These are phyloP conservation scores for Malus sieversii DNA, from an alignment of 306 rosid species.

Conservation along the genomic window DNA sequence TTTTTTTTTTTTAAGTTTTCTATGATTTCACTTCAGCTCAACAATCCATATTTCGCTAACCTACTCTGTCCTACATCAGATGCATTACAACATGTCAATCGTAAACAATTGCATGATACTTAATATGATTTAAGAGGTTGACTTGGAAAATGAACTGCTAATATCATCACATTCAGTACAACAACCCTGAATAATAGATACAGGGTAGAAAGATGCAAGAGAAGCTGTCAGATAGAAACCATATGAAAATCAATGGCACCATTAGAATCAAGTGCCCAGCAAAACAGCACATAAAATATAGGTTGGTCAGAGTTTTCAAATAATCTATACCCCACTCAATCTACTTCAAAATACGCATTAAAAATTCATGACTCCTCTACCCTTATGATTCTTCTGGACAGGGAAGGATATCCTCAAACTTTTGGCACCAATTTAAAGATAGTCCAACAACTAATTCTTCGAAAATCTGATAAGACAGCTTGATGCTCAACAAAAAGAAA, in stretches of 20 bases:
- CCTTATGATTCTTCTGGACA: not conserved
- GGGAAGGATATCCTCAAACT: not conserved
- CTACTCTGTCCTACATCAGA: not conserved
- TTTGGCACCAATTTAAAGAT: not conserved
- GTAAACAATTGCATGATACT: not conserved
- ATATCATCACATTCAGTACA: not conserved
- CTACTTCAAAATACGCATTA: not conserved
- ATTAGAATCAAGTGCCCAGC: not conserved
- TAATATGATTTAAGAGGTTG: not conserved
- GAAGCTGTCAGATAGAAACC: not conserved
- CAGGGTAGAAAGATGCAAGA: not conserved
- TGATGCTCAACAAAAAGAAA: not conserved
- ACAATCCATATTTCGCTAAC: too few relatives aligned
- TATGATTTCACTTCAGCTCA: too few relatives aligned
- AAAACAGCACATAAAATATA: conserved; percentile 7
- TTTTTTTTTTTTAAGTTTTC: too few relatives aligned
- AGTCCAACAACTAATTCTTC: not conserved
- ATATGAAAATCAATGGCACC: not conserved
- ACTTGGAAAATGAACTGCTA: not conserved
- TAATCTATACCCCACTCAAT: not conserved
- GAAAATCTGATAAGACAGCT: not conserved
- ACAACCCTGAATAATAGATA: not conserved
- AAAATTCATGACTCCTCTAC: not conserved
- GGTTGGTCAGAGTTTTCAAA: not conserved
- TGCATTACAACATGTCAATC: not conserved